phyloP scores from a whole-genome alignment of 106 monocot genomes.

The Acanthochlamys bracteata region DNA sequence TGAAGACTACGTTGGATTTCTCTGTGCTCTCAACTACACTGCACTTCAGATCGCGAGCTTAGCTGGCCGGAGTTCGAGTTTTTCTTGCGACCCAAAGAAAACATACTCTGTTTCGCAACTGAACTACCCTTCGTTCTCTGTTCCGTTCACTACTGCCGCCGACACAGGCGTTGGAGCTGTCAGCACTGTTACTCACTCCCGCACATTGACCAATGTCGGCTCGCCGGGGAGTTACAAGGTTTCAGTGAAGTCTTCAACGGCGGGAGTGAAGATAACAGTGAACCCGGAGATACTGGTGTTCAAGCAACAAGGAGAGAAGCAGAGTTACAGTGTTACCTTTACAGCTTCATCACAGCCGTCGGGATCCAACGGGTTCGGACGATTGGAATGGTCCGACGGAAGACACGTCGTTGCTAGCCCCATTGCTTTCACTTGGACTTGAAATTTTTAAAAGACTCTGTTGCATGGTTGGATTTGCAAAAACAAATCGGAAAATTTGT shows the following conservation, averaged over 20 bases:
- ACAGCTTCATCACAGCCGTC: constrained; percentile 55
- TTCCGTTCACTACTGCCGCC: constrained; percentile 41
- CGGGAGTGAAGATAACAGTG: constrained; percentile 42
- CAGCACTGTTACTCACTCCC: constrained; percentile 16
- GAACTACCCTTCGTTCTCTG: constrained; percentile 89
- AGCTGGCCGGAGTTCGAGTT: constrained; percentile 22
- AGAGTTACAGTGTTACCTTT: constrained; percentile 67
- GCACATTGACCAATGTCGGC: constrained; percentile 45
- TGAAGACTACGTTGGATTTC: constrained; percentile 73
- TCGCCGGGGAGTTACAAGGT: constrained; percentile 42
- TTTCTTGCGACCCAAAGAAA: constrained; percentile 32
- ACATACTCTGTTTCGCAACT: constrained; percentile 38
- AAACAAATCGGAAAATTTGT: neutral
- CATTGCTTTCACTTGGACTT: constrained; percentile 79
- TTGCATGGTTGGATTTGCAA: neutral
- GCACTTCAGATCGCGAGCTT: constrained; percentile 37
- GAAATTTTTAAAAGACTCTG: neutral
- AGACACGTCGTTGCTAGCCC: constrained; percentile 74
- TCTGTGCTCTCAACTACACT: constrained; percentile 85
- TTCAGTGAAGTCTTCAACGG: constrained; percentile 16
- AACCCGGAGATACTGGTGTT: constrained; percentile 58
- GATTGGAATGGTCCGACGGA: constrained; percentile 70
- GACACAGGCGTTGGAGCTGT: constrained; percentile 3
- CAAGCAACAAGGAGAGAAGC: constrained; percentile 49
- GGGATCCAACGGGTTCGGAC: constrained; percentile 50